These are phyloP conservation scores for Saccharomyces hybrid DNA, from an alignment of 1,139 yeast genomes.

Conservation along the genomic window DNA sequence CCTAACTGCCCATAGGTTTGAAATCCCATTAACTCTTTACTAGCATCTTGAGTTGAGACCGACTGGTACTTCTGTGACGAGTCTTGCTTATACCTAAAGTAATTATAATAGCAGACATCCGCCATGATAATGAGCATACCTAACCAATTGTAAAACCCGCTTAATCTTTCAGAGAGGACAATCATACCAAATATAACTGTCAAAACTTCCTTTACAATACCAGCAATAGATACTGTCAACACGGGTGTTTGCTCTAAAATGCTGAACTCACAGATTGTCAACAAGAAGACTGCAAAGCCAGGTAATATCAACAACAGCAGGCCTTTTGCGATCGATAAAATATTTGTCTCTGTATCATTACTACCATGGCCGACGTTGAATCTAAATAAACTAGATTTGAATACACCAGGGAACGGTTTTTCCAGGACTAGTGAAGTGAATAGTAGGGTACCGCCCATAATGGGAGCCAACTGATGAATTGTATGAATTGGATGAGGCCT, in stretches of 20 bases:
- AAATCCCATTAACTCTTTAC: background rate
- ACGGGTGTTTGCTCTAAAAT: conserved; percentile 78
- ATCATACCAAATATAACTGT: conserved; percentile 68
- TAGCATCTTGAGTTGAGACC: background rate
- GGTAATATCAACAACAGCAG: conserved; percentile 61
- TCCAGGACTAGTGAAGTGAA: conserved; percentile 34
- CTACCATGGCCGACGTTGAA: conserved; percentile 6
- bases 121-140: conserved; percentile 71
- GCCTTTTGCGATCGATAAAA: conserved; percentile 37
- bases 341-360: conserved; percentile 12
- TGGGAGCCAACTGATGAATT: conserved; percentile 75
- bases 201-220: conserved; percentile 82
- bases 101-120: conserved; percentile 79
- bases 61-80: conserved; percentile 5
- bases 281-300: conserved; percentile 77
- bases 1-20: background rate
- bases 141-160: conserved; percentile 52
- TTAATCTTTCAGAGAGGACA: conserved; percentile 67
- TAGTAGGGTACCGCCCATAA: conserved; percentile 62
- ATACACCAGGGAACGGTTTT: conserved; percentile 24
- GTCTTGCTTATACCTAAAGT: conserved; percentile 43
- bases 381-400: conserved; percentile 21
- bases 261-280: conserved; percentile 86
- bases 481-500: conserved; percentile 69
- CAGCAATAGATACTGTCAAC: conserved; percentile 80